Evolutionary conservation across 192 early-diverging fungal species (phyloP), one percentile per base, ranked within the genome.

Genomic region (Spizellomyces sp.): DNA sequence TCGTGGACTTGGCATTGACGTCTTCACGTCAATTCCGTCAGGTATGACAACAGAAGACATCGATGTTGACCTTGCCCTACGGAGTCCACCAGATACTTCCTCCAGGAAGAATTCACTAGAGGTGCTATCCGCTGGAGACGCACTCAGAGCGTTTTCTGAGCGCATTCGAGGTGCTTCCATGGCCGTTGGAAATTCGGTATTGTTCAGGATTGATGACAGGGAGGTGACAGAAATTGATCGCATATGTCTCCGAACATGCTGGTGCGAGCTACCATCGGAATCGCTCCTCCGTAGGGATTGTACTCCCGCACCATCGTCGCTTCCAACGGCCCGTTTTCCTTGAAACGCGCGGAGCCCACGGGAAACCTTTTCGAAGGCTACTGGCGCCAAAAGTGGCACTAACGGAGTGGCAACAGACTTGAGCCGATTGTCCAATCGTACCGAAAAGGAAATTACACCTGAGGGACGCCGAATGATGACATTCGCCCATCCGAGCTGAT

Each of bases 391-490:
- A 6, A 77, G 64, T 19, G 19, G 56, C 21, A 70, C 7, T 8
- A 55, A 12, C 7, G 58, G 43, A 36, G 62, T 43, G 27, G 19
- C 43, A 9, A 15, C 36, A 9, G 79, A 48, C 72, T 83, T 74
- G 55, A 88, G 76, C 42, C 80, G 79, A 67, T 92, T 94, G 72
- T 94, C 90, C 50, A 92, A 75, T 58, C 90, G 87, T 43, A 83
- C 75, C 45, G 90, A 74, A 41, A 93, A 86, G 2, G 89, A 86
- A 0, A 90, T 82, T 0, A 89, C 91, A 9, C 92, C 94, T 27
- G 92, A 90, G 0, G 94, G 89, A 55, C 93, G 82, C 43, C 95
- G 91, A 41, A 95, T 83, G 2, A 84, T 89, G 59, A 96, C 88
- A 78, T 97, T 90, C 2, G 87, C 87, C 92, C 94, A 90, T 0